phyloP scores from a whole-genome alignment of 1,139 yeast genomes.

The Nakaseomyces delphensis region DNA sequence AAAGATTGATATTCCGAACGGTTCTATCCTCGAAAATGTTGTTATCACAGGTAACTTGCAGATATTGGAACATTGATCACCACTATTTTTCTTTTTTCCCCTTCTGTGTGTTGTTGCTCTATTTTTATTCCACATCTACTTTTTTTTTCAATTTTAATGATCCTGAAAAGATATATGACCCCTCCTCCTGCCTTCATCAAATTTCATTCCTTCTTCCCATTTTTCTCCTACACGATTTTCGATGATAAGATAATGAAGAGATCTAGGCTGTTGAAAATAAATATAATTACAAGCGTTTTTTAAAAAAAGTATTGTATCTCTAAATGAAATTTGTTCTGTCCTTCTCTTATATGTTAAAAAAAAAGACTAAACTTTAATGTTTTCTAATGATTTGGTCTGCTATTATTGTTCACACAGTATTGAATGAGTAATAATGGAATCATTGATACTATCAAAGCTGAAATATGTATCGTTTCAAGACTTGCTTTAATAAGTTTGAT shows the following conservation, averaged over 20 bases:
- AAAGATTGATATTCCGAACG: slow-evolving; percentile 94
- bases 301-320: background rate
- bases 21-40: slow-evolving; percentile 86
- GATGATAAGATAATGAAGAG: background rate
- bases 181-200: no score
- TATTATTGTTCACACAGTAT: no score
- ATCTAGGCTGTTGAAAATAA: background rate
- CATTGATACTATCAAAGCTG: background rate
- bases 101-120: no score
- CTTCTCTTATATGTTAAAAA: background rate
- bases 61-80: slow-evolving; percentile 74
- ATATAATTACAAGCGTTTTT: no score
- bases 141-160: background rate
- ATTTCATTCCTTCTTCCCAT: no score
- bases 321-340: background rate
- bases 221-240: no score
- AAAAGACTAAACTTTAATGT: background rate
- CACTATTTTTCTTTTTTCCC: background rate
- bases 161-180: slow-evolving; percentile 2
- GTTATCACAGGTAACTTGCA: slow-evolving; percentile 96
- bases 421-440: no score
- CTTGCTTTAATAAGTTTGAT: no score
- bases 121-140: background rate
- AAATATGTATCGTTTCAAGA: no score
- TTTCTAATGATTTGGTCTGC: no score